A percentile compares a stretch with the other conserved stretches of the same genome.
phyloP scores from a whole-genome alignment of 257 asterid genomes.

The Fraxinus excelsior region DNA sequence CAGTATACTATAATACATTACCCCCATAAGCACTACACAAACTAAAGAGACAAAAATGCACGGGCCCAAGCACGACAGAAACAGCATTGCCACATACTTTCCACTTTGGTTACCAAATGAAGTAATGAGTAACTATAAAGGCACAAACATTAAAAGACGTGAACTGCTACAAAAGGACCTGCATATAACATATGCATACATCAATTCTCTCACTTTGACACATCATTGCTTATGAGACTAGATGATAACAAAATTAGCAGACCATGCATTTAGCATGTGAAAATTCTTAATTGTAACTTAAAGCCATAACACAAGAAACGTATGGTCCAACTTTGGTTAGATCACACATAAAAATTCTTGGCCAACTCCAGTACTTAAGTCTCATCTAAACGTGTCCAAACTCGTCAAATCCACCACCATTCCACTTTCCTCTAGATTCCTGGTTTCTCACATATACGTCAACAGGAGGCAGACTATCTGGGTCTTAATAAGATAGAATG shows the following conservation, averaged over 20 bases:
- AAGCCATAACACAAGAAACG: not conserved
- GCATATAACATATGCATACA: not conserved
- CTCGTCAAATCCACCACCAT: not conserved
- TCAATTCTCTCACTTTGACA: not conserved
- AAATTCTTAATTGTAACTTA: too few species aligned
- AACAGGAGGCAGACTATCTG: too few species aligned
- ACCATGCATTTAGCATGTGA: not conserved
- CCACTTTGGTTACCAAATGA: not conserved
- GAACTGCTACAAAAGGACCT: not conserved
- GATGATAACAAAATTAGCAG: not conserved
- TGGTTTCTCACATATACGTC: not conserved
- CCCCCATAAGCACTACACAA: constrained; percentile 8
- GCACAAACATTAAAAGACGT: not conserved
- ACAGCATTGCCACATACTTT: not conserved
- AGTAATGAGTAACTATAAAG: not conserved
- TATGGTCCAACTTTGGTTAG: not conserved
- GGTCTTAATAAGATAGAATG: not conserved
- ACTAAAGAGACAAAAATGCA: not conserved
- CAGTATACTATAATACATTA: not conserved
- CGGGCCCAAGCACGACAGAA: not conserved
- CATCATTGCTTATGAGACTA: not conserved
- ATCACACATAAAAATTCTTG: not conserved
- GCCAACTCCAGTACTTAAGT: not conserved
- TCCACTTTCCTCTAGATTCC: not conserved
- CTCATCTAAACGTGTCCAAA: not conserved